Evolutionary conservation across 306 rosid species (phyloP).

Genomic region (Lathyrus aphaca): DNA sequence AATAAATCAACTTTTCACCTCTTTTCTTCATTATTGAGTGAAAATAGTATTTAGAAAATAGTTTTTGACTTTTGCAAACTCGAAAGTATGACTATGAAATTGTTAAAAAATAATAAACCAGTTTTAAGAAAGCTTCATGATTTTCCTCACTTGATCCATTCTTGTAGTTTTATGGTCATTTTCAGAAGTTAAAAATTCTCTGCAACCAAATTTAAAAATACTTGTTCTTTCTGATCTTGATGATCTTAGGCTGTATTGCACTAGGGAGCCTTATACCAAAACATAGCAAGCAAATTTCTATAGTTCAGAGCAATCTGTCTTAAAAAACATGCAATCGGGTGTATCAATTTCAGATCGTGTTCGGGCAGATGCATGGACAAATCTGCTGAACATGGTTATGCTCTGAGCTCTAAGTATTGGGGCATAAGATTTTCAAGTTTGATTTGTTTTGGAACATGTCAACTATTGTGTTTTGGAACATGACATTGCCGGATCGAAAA

Average conservation of each 20-base stretch:
- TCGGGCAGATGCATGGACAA: conserved; percentile 44
- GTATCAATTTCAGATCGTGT: conserved; percentile 33
- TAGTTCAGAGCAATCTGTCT: conserved; percentile 32
- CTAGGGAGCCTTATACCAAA: conserved; percentile 55
- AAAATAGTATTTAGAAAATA: no score
- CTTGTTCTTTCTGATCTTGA: conserved; percentile 8
- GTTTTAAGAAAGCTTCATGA: no score
- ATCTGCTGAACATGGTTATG: conserved; percentile 52
- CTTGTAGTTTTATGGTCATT: not conserved
- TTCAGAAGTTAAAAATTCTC: not conserved
- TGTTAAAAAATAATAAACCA: no score
- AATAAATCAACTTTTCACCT: no score
- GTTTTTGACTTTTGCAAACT: no score
- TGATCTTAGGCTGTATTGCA: conserved; percentile 37
- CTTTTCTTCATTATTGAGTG: no score
- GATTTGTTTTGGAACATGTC: not conserved
- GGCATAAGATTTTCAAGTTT: conserved; percentile 27
- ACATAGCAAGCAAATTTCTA: conserved; percentile 24
- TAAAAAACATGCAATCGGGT: conserved; percentile 29
- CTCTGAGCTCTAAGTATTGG: conserved; percentile 34
- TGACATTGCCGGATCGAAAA: no score
- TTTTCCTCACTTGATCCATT: no score
- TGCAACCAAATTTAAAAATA: no score
- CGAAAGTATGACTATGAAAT: no score
- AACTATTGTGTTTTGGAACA: not conserved